A percentile compares a stretch with the other conserved stretches of the same genome.
These are phyloP conservation scores for Fusarium tupiense DNA, from an alignment of 2,329 filamentous ascomycete species.

Conservation along the genomic window DNA sequence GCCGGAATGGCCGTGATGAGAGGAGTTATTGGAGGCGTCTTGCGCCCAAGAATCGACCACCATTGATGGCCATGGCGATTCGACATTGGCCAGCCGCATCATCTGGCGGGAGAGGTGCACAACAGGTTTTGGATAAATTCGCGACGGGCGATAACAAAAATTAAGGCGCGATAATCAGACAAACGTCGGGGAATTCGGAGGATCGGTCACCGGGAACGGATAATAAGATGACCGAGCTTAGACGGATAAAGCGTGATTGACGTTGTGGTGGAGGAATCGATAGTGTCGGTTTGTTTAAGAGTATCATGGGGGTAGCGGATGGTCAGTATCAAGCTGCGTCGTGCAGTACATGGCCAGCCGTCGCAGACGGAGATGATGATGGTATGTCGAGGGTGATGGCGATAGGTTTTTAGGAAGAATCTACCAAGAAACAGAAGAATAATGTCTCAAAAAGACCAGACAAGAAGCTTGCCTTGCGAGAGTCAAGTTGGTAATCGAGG, in stretches of 20 bases:
- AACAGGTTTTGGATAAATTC: conserved; percentile 27
- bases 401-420: neutral
- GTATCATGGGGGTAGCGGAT: conserved; percentile 40
- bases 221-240: conserved; percentile 23
- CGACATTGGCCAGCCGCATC: conserved; percentile 41
- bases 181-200: conserved; percentile 1
- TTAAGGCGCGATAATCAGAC: conserved; percentile 11
- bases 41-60: conserved; percentile 27
- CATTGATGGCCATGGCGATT: conserved; percentile 39
- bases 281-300: conserved; percentile 15
- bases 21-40: conserved; percentile 19
- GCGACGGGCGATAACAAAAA: conserved; percentile 10
- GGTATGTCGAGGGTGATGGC: neutral
- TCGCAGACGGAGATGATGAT: conserved; percentile 15
- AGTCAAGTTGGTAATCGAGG: neutral
- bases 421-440: conserved; percentile 1
- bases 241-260: conserved; percentile 22
- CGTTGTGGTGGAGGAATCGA: conserved; percentile 25
- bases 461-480: neutral
- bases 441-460: conserved; percentile 18
- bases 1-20: conserved; percentile 35
- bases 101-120: conserved; percentile 33
- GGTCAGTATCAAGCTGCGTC: conserved; percentile 30
- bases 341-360: conserved; percentile 40
- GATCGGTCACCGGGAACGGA: conserved; percentile 15